Evolutionary conservation across 768 basidiomycete species (phyloP).

Genomic region (Lactifluus volemus): DNA sequence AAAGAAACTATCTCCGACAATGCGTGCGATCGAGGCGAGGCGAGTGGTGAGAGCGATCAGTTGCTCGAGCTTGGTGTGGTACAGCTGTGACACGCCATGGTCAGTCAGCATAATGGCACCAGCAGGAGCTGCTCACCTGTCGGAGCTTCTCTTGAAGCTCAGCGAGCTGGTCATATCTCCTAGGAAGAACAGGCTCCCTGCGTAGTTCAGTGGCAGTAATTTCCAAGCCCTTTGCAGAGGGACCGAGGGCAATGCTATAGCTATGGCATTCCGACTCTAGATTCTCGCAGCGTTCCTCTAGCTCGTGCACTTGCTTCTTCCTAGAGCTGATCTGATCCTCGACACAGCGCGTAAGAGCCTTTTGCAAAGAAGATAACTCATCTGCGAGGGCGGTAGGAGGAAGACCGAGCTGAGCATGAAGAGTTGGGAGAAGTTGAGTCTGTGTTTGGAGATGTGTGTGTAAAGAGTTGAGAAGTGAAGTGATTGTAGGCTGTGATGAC

Average conservation of each 20-base stretch:
- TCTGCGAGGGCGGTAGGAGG: conserved; percentile 73
- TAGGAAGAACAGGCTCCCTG: conserved; percentile 65
- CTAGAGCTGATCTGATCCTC: conserved; percentile 62
- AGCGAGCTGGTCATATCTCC: conserved; percentile 56
- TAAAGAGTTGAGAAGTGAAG: conserved; percentile 64
- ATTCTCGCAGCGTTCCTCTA: conserved; percentile 52
- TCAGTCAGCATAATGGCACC: background rate
- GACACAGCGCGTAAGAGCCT: conserved; percentile 66
- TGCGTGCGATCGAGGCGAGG: conserved; percentile 47
- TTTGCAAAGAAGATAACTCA: conserved; percentile 65
- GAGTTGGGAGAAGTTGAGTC: conserved; percentile 69
- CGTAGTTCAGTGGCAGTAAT: conserved; percentile 57
- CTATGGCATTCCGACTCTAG: conserved; percentile 58
- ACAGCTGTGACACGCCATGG: conserved; percentile 35
- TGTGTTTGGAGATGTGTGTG: conserved; percentile 74
- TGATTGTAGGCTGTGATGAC: conserved; percentile 30
- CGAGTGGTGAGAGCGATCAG: conserved; percentile 62
- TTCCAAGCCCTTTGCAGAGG: conserved; percentile 58
- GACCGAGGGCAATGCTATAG: conserved; percentile 63
- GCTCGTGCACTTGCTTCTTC: conserved; percentile 68
- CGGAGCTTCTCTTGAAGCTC: conserved; percentile 71
- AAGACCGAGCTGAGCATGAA: conserved; percentile 79
- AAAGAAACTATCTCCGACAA: conserved; percentile 53
- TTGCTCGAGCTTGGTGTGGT: conserved; percentile 73
- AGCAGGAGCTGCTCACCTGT: conserved; percentile 46